Evolutionary conservation across 2,329 filamentous ascomycete genomes (phyloP).

Genomic region (Aureobasidium uvarum): DNA sequence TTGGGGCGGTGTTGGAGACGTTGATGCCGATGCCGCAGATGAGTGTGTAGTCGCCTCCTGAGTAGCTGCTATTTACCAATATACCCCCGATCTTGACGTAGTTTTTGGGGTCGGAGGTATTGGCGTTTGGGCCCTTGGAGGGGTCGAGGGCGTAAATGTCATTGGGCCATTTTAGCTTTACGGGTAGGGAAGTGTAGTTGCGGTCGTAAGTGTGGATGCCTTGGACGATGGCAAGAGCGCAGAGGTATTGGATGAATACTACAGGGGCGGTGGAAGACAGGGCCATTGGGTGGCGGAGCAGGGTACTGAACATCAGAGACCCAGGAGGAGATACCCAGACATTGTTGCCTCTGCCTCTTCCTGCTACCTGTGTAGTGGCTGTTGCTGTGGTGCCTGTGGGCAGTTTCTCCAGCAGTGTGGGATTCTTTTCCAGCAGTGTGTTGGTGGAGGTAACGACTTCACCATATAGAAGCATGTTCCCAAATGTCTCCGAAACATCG

Average conservation of each 20-base stretch:
- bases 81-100: conserved; percentile 95
- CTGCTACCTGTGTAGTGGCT: conserved; percentile 84
- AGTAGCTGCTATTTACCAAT: conserved; percentile 83
- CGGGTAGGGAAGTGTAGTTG: conserved; percentile 70
- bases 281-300: conserved; percentile 77
- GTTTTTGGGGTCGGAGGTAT: conserved; percentile 54
- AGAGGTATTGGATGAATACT: conserved; percentile 91
- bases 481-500: conserved; percentile 54
- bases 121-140: conserved; percentile 5
- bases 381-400: conserved; percentile 84
- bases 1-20: conserved; percentile 76
- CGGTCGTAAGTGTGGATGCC: conserved; percentile 75
- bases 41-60: conserved; percentile 74
- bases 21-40: conserved; percentile 84
- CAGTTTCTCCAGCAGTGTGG: conserved; percentile 69
- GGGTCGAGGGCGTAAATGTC: conserved; percentile 62
- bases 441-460: conserved; percentile 94
- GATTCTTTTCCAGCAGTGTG: conserved; percentile 91
- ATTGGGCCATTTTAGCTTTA: conserved; percentile 97
- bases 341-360: conserved; percentile 83
- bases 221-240: conserved; percentile 80
- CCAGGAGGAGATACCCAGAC: conserved; percentile 93
- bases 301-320: conserved; percentile 80
- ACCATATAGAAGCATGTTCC: conserved; percentile 75
- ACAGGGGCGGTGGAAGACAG: conserved; percentile 72